These are phyloP conservation scores for Plasmodium blacklocki DNA, from an alignment of 169 alveolate genomes.

Conservation along the genomic window DNA sequence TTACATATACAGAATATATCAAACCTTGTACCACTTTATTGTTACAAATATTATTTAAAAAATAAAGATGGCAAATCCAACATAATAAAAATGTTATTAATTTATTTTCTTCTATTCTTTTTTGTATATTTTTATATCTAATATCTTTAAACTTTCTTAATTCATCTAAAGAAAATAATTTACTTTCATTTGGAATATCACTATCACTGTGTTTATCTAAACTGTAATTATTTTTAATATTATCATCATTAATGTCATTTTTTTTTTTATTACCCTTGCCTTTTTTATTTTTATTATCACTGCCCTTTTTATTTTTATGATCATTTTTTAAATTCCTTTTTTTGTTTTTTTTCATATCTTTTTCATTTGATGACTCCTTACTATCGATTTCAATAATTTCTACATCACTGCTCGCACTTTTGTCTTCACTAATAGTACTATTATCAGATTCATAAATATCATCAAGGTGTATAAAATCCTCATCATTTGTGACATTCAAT, in stretches of 20 bases:
- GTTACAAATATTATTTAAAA: conserved; percentile 45
- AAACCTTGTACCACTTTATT: conserved; percentile 41
- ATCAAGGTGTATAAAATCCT: conserved; percentile 32
- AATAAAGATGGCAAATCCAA: conserved; percentile 40
- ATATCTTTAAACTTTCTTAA: conserved; percentile 7
- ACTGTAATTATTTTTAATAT: too few relatives aligned
- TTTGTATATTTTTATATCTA: conserved; percentile 26
- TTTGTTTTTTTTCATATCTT: not conserved
- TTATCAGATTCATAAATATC: conserved; percentile 4
- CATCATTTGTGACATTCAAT: conserved; percentile 1
- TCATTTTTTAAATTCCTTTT: not conserved
- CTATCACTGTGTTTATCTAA: not conserved
- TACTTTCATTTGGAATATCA: not conserved
- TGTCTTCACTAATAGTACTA: not conserved
- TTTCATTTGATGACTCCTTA: not conserved
- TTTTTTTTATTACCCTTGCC: not conserved
- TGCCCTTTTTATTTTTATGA: conserved; percentile 2
- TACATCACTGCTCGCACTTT: conserved; percentile 14
- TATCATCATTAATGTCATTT: not conserved
- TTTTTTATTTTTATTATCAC: not conserved
- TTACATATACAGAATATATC: conserved; percentile 65
- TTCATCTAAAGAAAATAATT: not conserved
- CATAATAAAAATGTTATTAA: conserved; percentile 30
- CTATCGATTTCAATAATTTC: conserved; percentile 21
- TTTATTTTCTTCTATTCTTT: conserved; percentile 59